Base-by-base conservation (phyloP, 208 protist genomes). In the Leishmania lainsoni region DNA sequence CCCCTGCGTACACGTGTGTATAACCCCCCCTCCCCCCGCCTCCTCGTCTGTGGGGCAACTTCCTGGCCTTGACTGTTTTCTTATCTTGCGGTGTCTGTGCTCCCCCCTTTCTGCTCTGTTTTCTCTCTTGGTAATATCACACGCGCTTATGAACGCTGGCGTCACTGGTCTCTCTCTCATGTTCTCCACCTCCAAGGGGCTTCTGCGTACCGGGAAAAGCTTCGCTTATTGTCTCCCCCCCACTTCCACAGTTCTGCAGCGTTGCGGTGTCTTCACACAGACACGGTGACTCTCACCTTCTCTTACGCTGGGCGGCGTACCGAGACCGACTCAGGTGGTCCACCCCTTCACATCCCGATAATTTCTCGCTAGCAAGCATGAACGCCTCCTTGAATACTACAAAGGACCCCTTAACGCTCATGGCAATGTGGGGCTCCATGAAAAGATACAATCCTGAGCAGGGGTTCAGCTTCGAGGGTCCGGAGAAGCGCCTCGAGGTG, bases 401-500 rank as follows among this genome's bases (percentile, higher is more conserved):
- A 20, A 95, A 93, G 81, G 92, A 96, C 69, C 91, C 94, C 9
- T 81, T 97, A 58, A 95, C 92, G 69, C 80, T 96, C n/a, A 96
- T 96, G 92, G 92, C 92, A 35, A 97, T 96, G 92, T 96, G 92
- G 93, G 92, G 92, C 54, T 95, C 92, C 71, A 92, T 96, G 87
- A 87, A 91, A 49, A 81, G 84, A 42, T 95, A 91, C 83, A 80
- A 96, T 78, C 92, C 94, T 5, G 81, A 87, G 39, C 93, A 95
- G 74, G 87, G 93, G 22, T 93, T 93, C 81, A 95, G 90, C 83
- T 98, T 98, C 80, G 95, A 98, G 87, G 95, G 96, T 0, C 95
- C 95, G n/a, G 94, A 98, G 84, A 98, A 98, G 89, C 90, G 92
- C 1, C 81, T 98, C 51, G 94, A 98, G 89, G 87, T 98, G 39